phyloP scores from a whole-genome alignment of 345 rosid species.

The Gossypium ekmanianum region DNA sequence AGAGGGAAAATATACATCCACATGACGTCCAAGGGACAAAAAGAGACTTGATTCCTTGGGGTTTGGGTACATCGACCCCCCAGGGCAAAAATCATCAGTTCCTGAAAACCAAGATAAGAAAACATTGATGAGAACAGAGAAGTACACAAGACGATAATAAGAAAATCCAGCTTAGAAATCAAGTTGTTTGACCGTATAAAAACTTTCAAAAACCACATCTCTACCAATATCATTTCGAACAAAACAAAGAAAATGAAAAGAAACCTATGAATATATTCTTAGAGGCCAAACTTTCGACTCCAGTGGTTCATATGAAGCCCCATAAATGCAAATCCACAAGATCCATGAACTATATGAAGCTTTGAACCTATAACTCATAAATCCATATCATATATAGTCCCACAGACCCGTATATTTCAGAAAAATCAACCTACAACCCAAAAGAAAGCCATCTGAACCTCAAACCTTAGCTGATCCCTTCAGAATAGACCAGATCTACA shows the following conservation, averaged over 20 bases:
- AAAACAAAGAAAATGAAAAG: no score
- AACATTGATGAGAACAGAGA: not conserved
- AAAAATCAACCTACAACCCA: not conserved
- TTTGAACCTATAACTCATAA: not conserved
- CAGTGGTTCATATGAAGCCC: no score
- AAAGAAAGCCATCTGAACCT: not conserved
- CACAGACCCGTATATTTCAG: not conserved
- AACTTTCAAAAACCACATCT: no score
- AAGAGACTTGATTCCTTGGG: slow-evolving; percentile 70
- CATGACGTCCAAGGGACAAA: slow-evolving; percentile 56
- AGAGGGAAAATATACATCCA: slow-evolving; percentile 67
- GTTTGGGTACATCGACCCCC: slow-evolving; percentile 64
- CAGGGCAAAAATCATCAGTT: slow-evolving; percentile 62
- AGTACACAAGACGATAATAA: not conserved
- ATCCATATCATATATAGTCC: not conserved
- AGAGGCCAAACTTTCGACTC: no score
- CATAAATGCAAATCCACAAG: not conserved
- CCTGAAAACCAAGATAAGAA: slow-evolving; percentile 36
- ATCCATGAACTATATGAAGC: not conserved
- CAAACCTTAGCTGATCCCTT: not conserved
- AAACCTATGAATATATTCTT: no score
- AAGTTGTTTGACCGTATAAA: not conserved
- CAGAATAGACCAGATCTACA: slow-evolving; percentile 4
- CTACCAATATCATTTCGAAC: no score
- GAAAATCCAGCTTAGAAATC: not conserved